Percentiles rank a stretch among this genome's conserved stretches.
Conservation (phyloP, 441 rosid genomes). For the Croton setiger region DNA sequence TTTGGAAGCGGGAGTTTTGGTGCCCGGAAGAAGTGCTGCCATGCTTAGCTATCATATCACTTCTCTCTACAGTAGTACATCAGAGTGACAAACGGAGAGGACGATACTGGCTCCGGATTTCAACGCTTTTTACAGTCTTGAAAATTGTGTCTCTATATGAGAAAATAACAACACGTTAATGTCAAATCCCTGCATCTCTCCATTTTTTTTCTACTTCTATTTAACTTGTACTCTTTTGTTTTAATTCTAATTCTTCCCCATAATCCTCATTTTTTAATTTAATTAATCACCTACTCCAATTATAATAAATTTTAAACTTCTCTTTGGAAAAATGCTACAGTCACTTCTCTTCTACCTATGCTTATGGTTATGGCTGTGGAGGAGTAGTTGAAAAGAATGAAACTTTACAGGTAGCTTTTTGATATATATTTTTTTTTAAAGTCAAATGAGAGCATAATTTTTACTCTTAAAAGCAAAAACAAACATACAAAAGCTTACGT, state of each 20-base stretch:
- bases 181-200: conserved; percentile 51
- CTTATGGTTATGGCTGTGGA: neutral
- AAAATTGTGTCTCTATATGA: conserved; percentile 49
- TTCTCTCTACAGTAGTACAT: conserved; percentile 41
- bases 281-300: neutral
- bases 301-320: too few relatives aligned
- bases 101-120: conserved; percentile 80
- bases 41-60: conserved; percentile 33
- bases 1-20: conserved; percentile 26
- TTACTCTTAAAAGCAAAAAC: conserved; percentile 27
- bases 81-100: conserved; percentile 86
- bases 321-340: conserved; percentile 19
- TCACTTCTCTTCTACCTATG: conserved; percentile 17
- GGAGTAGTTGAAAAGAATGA: conserved; percentile 30
- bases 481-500: conserved; percentile 28
- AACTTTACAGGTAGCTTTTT: conserved; percentile 26
- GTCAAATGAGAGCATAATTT: conserved; percentile 16
- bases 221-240: neutral
- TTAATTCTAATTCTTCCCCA: neutral
- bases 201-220: conserved; percentile 12
- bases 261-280: neutral
- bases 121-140: conserved; percentile 54
- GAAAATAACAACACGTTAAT: conserved; percentile 51
- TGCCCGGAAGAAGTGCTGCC: conserved; percentile 79
- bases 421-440: conserved; percentile 34